Evolutionary conservation across 192 early-diverging fungal genomes (phyloP), one percentile per base, ranked within the genome.

Genomic region (Coemansia sp.): DNA sequence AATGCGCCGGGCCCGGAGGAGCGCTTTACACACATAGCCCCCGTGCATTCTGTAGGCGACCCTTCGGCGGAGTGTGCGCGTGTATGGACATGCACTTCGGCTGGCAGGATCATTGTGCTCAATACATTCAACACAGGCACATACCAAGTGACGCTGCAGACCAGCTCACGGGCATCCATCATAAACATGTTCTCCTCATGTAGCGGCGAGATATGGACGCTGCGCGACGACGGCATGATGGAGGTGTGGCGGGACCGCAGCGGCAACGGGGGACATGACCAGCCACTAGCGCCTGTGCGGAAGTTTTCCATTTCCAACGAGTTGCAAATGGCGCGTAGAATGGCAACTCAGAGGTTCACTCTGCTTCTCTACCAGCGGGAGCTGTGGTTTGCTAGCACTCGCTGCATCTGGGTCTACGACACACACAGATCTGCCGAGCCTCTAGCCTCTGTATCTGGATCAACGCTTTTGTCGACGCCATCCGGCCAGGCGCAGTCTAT

Each of bases 1-100:
- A 76, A 77, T 43, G 64, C 80, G 16, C 74, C 75, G 6, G 80
- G 75, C 21, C 68, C 80, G 15, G 80, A 82, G n/a, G 80, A 82
- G 69, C 74, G 80, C 30, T 82, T 82, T 53, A 76, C 71, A 10
- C 34, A 64, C 67, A 64, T 82, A 33, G 75, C 75, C n/a, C 60
- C 80, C 1, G 80, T 82, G 30, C 75, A 55, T 14, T 35, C 68
- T 3, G 58, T 64, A n/a, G 45, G 34, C 48, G 74, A 81, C 33
- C 63, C 71, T 26, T 23, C 39, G 15, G 61, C 33, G 20, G 74
- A 82, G 46, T 71, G 79, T 41, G 53, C 64, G 35, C 69, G 69
- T 6, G 60, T 82, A 35, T 82, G 80, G 74, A 75, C 72, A 21
- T 49, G 64, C 55, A 82, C 80, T 41, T 70, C 61, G 18, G 23